phyloP scores from a whole-genome alignment of 257 asterid species.

The Scutellaria galericulata region DNA sequence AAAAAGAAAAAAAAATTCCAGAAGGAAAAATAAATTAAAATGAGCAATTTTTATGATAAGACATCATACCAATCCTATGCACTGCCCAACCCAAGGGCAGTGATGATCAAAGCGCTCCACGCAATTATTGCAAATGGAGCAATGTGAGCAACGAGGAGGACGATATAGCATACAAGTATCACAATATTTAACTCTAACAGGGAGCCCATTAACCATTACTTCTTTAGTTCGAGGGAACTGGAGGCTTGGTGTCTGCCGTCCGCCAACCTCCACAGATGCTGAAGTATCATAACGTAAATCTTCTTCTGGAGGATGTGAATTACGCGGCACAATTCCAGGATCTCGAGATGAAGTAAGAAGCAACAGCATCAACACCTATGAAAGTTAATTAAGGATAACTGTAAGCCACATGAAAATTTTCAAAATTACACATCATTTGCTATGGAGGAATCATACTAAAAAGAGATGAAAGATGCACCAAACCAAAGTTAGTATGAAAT shows the following conservation, averaged over 20 bases:
- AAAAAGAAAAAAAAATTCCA: not conserved
- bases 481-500: not conserved
- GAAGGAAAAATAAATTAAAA: constrained; percentile 5
- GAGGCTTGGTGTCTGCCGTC: constrained; percentile 92
- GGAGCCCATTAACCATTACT: constrained; percentile 93
- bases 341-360: constrained; percentile 90
- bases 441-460: constrained; percentile 16
- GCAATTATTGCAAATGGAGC: constrained; percentile 96
- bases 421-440: not conserved
- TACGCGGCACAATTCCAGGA: constrained; percentile 98
- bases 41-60: constrained; percentile 19
- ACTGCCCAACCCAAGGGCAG: constrained; percentile 99
- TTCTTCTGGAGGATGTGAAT: constrained; percentile 97
- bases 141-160: constrained; percentile 99
- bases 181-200: constrained; percentile 91
- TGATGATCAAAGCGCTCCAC: constrained; percentile 98
- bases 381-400: constrained; percentile 32
- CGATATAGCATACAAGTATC: constrained; percentile 99
- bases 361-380: constrained; percentile 78
- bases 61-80: constrained; percentile 84
- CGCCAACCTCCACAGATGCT: constrained; percentile 80
- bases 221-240: constrained; percentile 96
- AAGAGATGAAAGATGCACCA: not conserved
- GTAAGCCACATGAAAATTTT: constrained; percentile 17
- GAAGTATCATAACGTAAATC: constrained; percentile 78